Conservation (phyloP, 2,329 filamentous ascomycete species). For the Ascochyta clinopodiicola region DNA sequence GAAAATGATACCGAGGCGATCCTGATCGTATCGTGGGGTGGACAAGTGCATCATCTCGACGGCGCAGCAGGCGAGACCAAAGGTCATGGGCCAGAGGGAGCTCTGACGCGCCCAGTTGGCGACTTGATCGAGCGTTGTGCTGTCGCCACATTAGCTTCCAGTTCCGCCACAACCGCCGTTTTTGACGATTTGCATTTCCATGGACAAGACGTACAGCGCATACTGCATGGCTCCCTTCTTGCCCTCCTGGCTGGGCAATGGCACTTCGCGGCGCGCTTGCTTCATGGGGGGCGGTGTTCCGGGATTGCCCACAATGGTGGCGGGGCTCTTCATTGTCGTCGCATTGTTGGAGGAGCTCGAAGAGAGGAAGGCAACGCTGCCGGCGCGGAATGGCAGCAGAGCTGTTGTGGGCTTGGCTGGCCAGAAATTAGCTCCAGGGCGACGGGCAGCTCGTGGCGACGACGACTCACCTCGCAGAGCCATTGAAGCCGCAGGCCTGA, state of each 20-base stretch:
- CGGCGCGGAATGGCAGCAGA: constrained; percentile 68
- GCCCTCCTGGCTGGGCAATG: constrained; percentile 76
- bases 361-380: constrained; percentile 68
- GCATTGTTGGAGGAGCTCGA: constrained; percentile 70
- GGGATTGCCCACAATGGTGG: constrained; percentile 61
- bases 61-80: constrained; percentile 88
- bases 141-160: constrained; percentile 46
- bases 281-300: constrained; percentile 61
- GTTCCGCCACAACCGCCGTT: not conserved
- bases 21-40: constrained; percentile 90
- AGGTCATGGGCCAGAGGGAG: constrained; percentile 92
- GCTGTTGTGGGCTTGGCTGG: constrained; percentile 71
- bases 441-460: constrained; percentile 21
- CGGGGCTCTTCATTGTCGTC: constrained; percentile 60
- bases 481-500: constrained; percentile 60
- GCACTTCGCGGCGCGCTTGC: constrained; percentile 71
- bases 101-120: constrained; percentile 86
- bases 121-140: constrained; percentile 80
- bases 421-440: constrained; percentile 36
- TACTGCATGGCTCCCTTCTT: constrained; percentile 85
- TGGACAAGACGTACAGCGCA: constrained; percentile 70
- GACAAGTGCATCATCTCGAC: constrained; percentile 95
- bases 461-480: constrained; percentile 60
- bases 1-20: constrained; percentile 90
- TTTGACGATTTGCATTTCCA: not conserved